Base-by-base conservation (phyloP, 1,284 basidiomycete genomes). In the Phylloporus sp. region DNA sequence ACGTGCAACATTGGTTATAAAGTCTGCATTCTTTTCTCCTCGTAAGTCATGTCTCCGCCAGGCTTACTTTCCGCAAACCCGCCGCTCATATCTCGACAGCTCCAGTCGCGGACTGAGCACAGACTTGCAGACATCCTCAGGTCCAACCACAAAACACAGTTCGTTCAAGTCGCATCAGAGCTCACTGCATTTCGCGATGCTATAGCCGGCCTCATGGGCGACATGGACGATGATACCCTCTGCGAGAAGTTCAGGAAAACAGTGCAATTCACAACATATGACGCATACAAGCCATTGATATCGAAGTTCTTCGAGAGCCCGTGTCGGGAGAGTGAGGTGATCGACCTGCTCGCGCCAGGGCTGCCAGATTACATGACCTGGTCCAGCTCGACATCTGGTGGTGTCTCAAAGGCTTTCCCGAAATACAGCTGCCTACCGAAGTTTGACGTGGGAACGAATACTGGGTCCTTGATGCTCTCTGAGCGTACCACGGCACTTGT, bases 351-450 rank as follows among this genome's bases (percentile, higher is more conserved):
- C 15, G 66, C 71, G 17, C 71, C 71, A 1, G 71, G 71, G 12
- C 63, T 72, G 6, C 71, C 71, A 10, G 45, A 62, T 32, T 70
- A 63, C 58, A 39, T 72, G n/a, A 57, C 27, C 19, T 27, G 52
- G 53, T 72, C 68, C 39, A 72, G 68, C 19, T 56, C 66, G 12
- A 72, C 71, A 47, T 70, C 72, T 10, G 67, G 71, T 15, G 65
- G 61, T 45, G 41, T 29, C 25, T 39, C 69, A 7, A 72, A 72
- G 49, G 27, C 49, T 1, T 68, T 73, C 32, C 58, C 67, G 11
- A 68, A 64, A 39, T 71, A 72, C 27, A 60, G 41, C 15, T 47
- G 47, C n/a, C 39, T 60, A 37, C 39, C 57, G n/a, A 41, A 52
- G 14, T 32, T 29, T 47, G 55, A 55, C 25, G 53, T 35, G 25